Evolutionary conservation across 495 filamentous ascomycete species (phyloP).

Genomic region (Amphirosellinia nigrospora): DNA sequence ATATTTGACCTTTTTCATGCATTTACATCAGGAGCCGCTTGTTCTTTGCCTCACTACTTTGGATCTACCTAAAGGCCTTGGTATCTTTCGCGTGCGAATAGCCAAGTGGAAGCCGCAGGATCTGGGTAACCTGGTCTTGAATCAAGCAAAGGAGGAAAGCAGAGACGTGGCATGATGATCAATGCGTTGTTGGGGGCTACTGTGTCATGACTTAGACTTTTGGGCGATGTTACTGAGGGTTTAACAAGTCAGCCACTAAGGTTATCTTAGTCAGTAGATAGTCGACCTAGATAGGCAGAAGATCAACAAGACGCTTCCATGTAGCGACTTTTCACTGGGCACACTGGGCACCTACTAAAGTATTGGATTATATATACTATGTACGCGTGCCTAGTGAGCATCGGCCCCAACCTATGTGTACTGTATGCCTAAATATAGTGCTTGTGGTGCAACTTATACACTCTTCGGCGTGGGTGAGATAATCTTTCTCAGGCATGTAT

Average conservation of each 20-base stretch:
- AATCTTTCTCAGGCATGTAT: too few relatives aligned
- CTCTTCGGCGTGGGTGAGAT: not conserved
- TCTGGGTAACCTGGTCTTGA: not conserved
- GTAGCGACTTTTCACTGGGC: too few relatives aligned
- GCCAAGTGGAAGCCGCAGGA: not conserved
- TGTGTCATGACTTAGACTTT: not conserved
- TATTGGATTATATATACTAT: constrained; percentile 9
- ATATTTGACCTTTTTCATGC: not conserved
- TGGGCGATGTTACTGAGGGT: constrained; percentile 1
- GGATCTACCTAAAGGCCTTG: not conserved
- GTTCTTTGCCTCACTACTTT: not conserved
- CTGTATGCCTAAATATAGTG: constrained; percentile 48
- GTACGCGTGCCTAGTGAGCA: too few relatives aligned
- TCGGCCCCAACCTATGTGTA: not conserved
- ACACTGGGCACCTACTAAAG: too few relatives aligned
- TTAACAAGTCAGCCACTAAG: not conserved
- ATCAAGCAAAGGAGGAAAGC: not conserved
- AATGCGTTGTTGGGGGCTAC: constrained; percentile 5
- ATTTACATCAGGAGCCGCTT: not conserved
- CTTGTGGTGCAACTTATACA: too few relatives aligned
- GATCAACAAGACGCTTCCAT: constrained; percentile 7
- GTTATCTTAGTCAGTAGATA: not conserved
- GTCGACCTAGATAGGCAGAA: constrained; percentile 2
- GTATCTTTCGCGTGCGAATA: not conserved
- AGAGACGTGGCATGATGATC: constrained; percentile 6